A percentile compares a stretch with the other conserved stretches of the same genome.
Conservation (phyloP, 805 yeast species). For the Metschnikowia hibisci region DNA sequence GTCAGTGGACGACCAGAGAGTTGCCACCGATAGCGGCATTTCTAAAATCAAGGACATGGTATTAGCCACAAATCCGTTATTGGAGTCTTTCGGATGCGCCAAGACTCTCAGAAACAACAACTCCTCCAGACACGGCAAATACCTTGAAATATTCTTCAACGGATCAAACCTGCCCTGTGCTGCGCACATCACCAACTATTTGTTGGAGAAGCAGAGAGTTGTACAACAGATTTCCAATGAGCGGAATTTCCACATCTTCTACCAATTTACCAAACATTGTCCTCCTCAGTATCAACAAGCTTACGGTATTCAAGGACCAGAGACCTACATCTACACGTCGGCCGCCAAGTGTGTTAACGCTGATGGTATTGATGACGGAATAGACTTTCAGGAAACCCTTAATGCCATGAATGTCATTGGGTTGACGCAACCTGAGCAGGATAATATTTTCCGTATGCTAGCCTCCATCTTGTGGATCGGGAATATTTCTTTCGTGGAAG, state of each 20-base stretch:
- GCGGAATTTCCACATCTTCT: slow-evolving; percentile 95
- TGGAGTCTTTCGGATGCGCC: slow-evolving; percentile 92
- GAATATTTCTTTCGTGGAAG: slow-evolving; percentile 79
- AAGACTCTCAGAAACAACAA: slow-evolving; percentile 86
- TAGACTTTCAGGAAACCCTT: slow-evolving; percentile 76
- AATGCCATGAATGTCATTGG: slow-evolving; percentile 90
- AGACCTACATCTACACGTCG: slow-evolving; percentile 84
- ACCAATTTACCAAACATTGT: slow-evolving; percentile 91
- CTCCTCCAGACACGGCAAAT: slow-evolving; percentile 90
- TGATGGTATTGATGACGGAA: slow-evolving; percentile 76
- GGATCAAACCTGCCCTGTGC: slow-evolving; percentile 76
- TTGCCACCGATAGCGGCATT: slow-evolving; percentile 39
- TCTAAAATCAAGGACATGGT: slow-evolving; percentile 94
- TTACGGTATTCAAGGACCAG: slow-evolving; percentile 92
- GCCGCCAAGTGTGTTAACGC: slow-evolving; percentile 83
- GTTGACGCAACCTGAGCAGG: slow-evolving; percentile 76
- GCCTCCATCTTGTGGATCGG: slow-evolving; percentile 94
- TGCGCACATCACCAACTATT: slow-evolving; percentile 92
- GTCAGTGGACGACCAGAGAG: slow-evolving; percentile 49
- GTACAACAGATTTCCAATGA: slow-evolving; percentile 92
- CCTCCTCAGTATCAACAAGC: slow-evolving; percentile 75
- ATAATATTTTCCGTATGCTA: slow-evolving; percentile 78
- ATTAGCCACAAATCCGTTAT: slow-evolving; percentile 88
- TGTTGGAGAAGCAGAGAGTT: slow-evolving; percentile 92
- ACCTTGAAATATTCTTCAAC: slow-evolving; percentile 86